phyloP scores from a whole-genome alignment of 2,329 filamentous ascomycete species.

The Orbilia quercus region DNA sequence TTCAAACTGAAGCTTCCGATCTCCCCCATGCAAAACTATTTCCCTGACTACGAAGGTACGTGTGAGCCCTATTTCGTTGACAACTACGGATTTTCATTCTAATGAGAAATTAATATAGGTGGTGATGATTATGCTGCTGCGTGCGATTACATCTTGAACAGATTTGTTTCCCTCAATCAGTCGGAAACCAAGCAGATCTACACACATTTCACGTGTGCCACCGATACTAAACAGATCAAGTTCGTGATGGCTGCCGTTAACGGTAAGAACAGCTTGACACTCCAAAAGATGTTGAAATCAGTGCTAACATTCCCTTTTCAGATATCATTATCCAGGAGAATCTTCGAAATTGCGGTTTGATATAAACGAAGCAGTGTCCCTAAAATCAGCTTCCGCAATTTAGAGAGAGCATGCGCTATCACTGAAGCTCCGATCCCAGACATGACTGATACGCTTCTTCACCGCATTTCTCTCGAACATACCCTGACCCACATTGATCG shows the following conservation, averaged over 20 bases:
- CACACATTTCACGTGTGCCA: constrained; percentile 98
- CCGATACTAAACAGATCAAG: constrained; percentile 97
- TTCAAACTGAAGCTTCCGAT: constrained; percentile 80
- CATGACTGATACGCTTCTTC: constrained; percentile 35
- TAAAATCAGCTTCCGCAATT: constrained; percentile 26
- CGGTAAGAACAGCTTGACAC: constrained; percentile 69
- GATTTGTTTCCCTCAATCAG: constrained; percentile 97
- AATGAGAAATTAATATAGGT: no score
- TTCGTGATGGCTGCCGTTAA: constrained; percentile 99
- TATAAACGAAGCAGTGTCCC: constrained; percentile 70
- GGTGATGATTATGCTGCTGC: constrained; percentile 94
- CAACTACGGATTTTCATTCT: constrained; percentile 3
- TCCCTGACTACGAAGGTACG: constrained; percentile 78
- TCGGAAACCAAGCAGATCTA: constrained; percentile 99
- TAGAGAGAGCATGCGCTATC: constrained; percentile 22
- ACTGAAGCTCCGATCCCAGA: constrained; percentile 21
- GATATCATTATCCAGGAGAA: constrained; percentile 99
- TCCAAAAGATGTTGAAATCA: neutral
- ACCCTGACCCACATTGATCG: constrained; percentile 42
- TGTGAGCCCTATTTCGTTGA: constrained; percentile 29
- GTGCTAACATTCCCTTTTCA: constrained; percentile 62
- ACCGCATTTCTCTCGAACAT: constrained; percentile 43
- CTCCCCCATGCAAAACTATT: constrained; percentile 80
- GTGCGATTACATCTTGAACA: constrained; percentile 98
- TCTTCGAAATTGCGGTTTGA: constrained; percentile 93